Conservation (phyloP, 192 early-diverging fungal genomes). For the Mortierella claussenii region DNA sequence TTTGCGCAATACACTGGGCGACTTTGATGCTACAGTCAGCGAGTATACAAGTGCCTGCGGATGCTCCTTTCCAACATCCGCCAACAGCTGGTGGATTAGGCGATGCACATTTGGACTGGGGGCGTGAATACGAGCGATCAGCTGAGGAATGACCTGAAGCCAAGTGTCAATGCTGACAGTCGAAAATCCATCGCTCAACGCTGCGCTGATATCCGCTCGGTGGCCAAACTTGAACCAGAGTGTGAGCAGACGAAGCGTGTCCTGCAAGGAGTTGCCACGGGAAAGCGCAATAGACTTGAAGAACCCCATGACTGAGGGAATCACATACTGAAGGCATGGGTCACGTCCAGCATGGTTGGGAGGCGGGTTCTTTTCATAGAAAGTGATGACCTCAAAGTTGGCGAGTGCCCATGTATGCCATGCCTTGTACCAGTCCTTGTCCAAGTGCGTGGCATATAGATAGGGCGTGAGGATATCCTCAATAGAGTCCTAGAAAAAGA, state of each 20-base stretch:
- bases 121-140: slow-evolving; percentile 94
- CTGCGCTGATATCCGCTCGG: slow-evolving; percentile 83
- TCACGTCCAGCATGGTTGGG: slow-evolving; percentile 43
- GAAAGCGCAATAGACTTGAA: slow-evolving; percentile 93
- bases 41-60: slow-evolving; percentile 99
- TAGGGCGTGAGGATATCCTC: slow-evolving; percentile 86
- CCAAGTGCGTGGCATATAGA: slow-evolving; percentile 86
- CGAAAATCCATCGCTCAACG: slow-evolving; percentile 84
- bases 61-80: slow-evolving; percentile 91
- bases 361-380: slow-evolving; percentile 70
- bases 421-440: slow-evolving; percentile 94
- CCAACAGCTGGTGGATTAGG: slow-evolving; percentile 88
- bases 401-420: slow-evolving; percentile 98
- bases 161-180: slow-evolving; percentile 91
- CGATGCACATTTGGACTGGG: slow-evolving; percentile 77
- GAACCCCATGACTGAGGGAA: slow-evolving; percentile 93
- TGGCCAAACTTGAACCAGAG: slow-evolving; percentile 97
- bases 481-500: slow-evolving; percentile 54
- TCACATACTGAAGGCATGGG: slow-evolving; percentile 73
- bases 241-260: slow-evolving; percentile 91
- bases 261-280: slow-evolving; percentile 87
- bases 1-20: slow-evolving; percentile 78
- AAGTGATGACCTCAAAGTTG: slow-evolving; percentile 88
- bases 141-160: slow-evolving; percentile 98
- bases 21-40: slow-evolving; percentile 94